Percentiles rank a stretch among this genome's conserved stretches.
Conservation (phyloP, 805 yeast species). For the Saccharomycopsis fibuligera region DNA sequence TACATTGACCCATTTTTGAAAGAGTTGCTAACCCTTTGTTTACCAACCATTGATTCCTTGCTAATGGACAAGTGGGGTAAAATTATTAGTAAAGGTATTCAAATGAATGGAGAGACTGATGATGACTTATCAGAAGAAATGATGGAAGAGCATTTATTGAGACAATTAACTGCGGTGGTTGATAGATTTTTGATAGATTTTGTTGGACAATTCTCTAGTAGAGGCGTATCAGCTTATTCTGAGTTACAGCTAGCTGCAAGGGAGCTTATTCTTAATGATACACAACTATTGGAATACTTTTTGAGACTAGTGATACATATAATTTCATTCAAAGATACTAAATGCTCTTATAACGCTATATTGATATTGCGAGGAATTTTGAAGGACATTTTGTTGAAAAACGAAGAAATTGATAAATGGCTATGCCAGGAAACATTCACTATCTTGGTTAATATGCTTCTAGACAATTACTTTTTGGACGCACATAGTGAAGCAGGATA, state of each 20-base stretch:
- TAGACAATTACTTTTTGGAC: constrained; percentile 74
- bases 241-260: constrained; percentile 63
- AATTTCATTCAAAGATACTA: constrained; percentile 77
- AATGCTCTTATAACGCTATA: constrained; percentile 88
- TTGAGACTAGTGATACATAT: constrained; percentile 69
- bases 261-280: constrained; percentile 55
- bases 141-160: constrained; percentile 92
- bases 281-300: constrained; percentile 69
- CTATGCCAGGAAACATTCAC: constrained; percentile 42
- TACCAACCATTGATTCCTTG: constrained; percentile 66
- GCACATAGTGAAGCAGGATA: constrained; percentile 91
- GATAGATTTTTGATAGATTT: constrained; percentile 82
- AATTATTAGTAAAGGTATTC: constrained; percentile 38
- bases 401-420: constrained; percentile 69
- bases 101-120: constrained; percentile 37
- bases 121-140: constrained; percentile 91
- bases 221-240: constrained; percentile 34
- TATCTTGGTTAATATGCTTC: constrained; percentile 51
- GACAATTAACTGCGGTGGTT: constrained; percentile 90
- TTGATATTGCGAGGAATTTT: constrained; percentile 70
- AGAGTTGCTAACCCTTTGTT: constrained; percentile 70
- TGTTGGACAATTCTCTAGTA: constrained; percentile 68
- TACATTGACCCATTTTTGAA: constrained; percentile 64
- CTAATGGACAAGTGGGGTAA: constrained; percentile 71
- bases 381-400: constrained; percentile 59